These are phyloP conservation scores for Scedosporium minutisporum DNA, from an alignment of 2,329 filamentous ascomycete genomes.

Conservation along the genomic window DNA sequence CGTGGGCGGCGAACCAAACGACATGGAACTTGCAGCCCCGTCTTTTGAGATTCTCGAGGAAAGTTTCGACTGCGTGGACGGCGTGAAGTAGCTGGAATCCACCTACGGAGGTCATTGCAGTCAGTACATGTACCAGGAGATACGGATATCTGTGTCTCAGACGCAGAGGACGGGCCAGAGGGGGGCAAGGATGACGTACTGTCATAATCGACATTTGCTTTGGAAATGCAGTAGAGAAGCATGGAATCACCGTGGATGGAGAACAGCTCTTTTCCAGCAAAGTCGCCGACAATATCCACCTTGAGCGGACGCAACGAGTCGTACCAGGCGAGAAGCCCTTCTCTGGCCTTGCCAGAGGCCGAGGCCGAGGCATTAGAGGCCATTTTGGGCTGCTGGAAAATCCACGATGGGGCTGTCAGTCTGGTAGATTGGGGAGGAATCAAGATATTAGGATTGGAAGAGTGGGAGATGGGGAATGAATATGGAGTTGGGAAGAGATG, in stretches of 20 bases:
- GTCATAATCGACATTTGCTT: conserved; percentile 54
- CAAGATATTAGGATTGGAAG: too few relatives aligned
- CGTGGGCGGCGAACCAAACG: conserved; percentile 54
- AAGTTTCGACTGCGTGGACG: conserved; percentile 56
- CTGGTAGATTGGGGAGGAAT: too few relatives aligned
- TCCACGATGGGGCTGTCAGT: too few relatives aligned
- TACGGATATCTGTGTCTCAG: not conserved
- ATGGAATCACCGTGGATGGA: conserved; percentile 65
- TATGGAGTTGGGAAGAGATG: too few relatives aligned
- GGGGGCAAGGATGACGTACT: conserved; percentile 20
- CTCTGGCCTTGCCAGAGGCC: too few relatives aligned
- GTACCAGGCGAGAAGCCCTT: conserved; percentile 7
- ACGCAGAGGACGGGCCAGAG: not conserved
- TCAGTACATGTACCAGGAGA: not conserved
- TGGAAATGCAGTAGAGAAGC: conserved; percentile 53
- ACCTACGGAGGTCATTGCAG: conserved; percentile 19
- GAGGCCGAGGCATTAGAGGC: too few relatives aligned
- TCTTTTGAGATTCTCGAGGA: conserved; percentile 49
- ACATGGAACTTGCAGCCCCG: conserved; percentile 64
- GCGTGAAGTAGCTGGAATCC: conserved; percentile 66
- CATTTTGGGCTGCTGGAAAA: too few relatives aligned
- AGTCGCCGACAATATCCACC: conserved; percentile 67
- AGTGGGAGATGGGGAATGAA: too few relatives aligned
- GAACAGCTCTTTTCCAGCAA: conserved; percentile 64
- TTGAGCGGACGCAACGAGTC: conserved; percentile 14